phyloP scores from a whole-genome alignment of 345 rosid genomes.

The Eucalyptus leucophloia region DNA sequence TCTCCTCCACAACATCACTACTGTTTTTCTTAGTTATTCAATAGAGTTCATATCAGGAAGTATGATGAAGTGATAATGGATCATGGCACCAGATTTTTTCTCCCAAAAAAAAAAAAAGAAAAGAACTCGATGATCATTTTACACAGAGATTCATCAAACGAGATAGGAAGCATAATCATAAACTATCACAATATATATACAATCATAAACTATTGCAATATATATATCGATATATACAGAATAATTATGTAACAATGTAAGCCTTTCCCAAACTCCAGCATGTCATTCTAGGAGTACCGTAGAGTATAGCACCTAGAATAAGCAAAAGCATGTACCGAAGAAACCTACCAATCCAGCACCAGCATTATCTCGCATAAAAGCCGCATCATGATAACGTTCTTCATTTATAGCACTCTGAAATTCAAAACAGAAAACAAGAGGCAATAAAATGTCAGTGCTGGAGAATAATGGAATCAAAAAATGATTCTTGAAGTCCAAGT shows the following conservation, averaged over 20 bases:
- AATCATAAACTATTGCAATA: neutral
- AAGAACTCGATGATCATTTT: neutral
- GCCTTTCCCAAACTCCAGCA: neutral
- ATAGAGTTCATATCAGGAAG: neutral
- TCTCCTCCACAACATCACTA: neutral
- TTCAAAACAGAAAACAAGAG: neutral
- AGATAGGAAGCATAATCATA: neutral
- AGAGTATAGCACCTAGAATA: neutral
- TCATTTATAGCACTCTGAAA: slow-evolving; percentile 62
- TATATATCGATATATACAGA: neutral
- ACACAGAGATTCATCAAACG: neutral
- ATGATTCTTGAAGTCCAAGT: neutral
- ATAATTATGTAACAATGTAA: neutral
- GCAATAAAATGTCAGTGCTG: neutral
- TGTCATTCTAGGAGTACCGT: neutral
- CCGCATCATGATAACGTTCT: slow-evolving; percentile 76
- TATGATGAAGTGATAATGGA: neutral
- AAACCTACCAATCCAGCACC: slow-evolving; percentile 85
- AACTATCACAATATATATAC: neutral
- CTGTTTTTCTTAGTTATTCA: neutral
- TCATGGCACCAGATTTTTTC: neutral
- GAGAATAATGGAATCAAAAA: neutral
- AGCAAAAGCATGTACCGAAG: neutral
- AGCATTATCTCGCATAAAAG: slow-evolving; percentile 66
- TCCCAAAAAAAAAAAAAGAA: neutral